Evolutionary conservation across 768 basidiomycete genomes (phyloP).

Genomic region (Ramaria rubella): DNA sequence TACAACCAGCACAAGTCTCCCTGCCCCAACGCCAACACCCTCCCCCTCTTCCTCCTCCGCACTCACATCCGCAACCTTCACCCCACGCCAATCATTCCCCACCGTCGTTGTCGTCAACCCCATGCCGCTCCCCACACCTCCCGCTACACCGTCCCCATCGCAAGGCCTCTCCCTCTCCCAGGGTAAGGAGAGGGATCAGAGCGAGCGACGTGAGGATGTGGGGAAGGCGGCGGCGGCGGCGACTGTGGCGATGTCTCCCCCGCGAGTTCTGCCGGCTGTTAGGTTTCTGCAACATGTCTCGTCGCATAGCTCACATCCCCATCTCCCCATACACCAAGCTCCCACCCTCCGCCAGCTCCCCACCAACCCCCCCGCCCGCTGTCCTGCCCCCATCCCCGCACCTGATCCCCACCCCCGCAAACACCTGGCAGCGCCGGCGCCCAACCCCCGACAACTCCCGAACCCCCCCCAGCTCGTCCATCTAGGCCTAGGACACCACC

Average conservation of each 20-base stretch:
- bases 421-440: not conserved
- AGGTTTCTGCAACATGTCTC: not conserved
- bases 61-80: too few species aligned
- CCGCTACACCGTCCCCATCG: not conserved
- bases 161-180: not conserved
- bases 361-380: not conserved
- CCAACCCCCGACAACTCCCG: not conserved
- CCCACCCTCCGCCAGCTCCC: constrained; percentile 2
- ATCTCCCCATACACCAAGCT: not conserved
- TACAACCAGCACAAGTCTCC: not conserved
- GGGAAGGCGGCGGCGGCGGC: not conserved
- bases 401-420: not conserved
- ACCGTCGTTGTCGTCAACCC: too few species aligned
- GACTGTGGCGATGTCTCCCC: not conserved
- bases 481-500: not conserved
- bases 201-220: not conserved
- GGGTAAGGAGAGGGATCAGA: not conserved
- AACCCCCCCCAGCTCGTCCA: not conserved
- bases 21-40: not conserved
- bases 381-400: not conserved
- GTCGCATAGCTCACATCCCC: not conserved
- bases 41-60: not conserved
- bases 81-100: too few species aligned
- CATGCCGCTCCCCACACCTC: too few species aligned
- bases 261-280: not conserved